Evolutionary conservation across 352 stramenopile species (phyloP).

Genomic region (Phytophthora tubulina): DNA sequence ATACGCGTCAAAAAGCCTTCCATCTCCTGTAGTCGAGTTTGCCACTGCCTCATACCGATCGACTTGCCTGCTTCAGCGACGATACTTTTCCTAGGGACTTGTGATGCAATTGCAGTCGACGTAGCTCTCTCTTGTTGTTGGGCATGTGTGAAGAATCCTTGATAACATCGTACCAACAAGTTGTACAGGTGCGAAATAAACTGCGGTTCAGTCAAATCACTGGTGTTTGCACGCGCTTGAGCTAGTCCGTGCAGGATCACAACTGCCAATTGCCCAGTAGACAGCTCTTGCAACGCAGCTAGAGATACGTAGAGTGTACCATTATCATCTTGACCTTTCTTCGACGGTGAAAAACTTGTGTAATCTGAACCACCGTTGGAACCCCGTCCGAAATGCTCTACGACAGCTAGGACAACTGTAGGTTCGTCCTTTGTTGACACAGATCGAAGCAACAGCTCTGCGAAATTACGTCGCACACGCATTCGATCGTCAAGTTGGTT

Average conservation of each 20-base stretch:
- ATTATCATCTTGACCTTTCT: background rate
- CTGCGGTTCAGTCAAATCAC: slow-evolving; percentile 55
- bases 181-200: slow-evolving; percentile 65
- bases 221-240: slow-evolving; percentile 36
- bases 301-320: slow-evolving; percentile 48
- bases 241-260: slow-evolving; percentile 65
- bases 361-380: slow-evolving; percentile 17
- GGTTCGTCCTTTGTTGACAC: slow-evolving; percentile 11
- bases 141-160: slow-evolving; percentile 56
- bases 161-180: slow-evolving; percentile 69
- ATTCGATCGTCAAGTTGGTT: slow-evolving; percentile 44
- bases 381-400: slow-evolving; percentile 23
- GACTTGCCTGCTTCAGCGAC: slow-evolving; percentile 6
- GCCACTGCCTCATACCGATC: slow-evolving; percentile 37
- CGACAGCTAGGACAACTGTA: slow-evolving; percentile 4
- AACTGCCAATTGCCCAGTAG: slow-evolving; percentile 62
- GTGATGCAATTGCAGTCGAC: background rate
- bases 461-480: slow-evolving; percentile 46
- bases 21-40: slow-evolving; percentile 55
- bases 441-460: slow-evolving; percentile 41
- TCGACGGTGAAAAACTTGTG: slow-evolving; percentile 20
- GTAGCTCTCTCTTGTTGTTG: slow-evolving; percentile 17
- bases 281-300: slow-evolving; percentile 47
- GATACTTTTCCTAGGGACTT: slow-evolving; percentile 7
- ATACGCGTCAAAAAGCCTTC: slow-evolving; percentile 62